Conservation (phyloP, 139 green algal species). For the Nannochloris sp. region DNA sequence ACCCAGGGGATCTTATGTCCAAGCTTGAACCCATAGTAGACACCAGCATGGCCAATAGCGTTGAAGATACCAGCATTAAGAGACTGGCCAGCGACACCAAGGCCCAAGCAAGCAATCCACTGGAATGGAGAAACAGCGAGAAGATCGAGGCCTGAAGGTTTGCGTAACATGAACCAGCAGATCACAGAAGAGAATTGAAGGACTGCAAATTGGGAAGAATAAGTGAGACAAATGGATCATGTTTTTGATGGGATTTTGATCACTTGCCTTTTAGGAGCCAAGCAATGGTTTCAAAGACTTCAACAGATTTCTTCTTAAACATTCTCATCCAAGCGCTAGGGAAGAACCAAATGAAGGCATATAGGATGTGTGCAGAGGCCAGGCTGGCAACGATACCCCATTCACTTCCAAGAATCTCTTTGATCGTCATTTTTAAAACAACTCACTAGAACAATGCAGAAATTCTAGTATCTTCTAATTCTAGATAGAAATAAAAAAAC, state of each 20-base stretch:
- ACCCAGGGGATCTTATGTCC: slow-evolving; percentile 65
- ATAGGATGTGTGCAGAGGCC: slow-evolving; percentile 56
- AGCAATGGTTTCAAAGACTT: slow-evolving; percentile 41
- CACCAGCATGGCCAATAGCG: slow-evolving; percentile 59
- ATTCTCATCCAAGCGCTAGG: slow-evolving; percentile 29
- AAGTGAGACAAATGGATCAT: neutral
- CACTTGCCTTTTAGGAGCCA: slow-evolving; percentile 47
- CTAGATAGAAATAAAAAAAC: too few relatives aligned
- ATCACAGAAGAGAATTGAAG: slow-evolving; percentile 24
- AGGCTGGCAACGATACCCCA: slow-evolving; percentile 19
- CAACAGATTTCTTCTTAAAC: slow-evolving; percentile 39
- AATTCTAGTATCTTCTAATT: too few relatives aligned
- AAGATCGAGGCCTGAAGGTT: slow-evolving; percentile 31
- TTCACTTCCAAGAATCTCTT: too few relatives aligned
- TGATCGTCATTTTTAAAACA: too few relatives aligned
- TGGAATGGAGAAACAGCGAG: slow-evolving; percentile 12
- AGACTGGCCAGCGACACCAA: slow-evolving; percentile 37
- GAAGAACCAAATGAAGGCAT: slow-evolving; percentile 61
- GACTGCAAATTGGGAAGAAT: slow-evolving; percentile 6
- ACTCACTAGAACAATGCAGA: too few relatives aligned
- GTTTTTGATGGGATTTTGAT: neutral
- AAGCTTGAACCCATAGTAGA: slow-evolving; percentile 81
- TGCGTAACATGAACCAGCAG: slow-evolving; percentile 35
- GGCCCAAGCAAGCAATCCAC: slow-evolving; percentile 14
- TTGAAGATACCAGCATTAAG: slow-evolving; percentile 69